Evolutionary conservation across 2,329 filamentous ascomycete species (phyloP), one percentile per base, ranked within the genome.

Genomic region (Penicillium hesseltinei): DNA sequence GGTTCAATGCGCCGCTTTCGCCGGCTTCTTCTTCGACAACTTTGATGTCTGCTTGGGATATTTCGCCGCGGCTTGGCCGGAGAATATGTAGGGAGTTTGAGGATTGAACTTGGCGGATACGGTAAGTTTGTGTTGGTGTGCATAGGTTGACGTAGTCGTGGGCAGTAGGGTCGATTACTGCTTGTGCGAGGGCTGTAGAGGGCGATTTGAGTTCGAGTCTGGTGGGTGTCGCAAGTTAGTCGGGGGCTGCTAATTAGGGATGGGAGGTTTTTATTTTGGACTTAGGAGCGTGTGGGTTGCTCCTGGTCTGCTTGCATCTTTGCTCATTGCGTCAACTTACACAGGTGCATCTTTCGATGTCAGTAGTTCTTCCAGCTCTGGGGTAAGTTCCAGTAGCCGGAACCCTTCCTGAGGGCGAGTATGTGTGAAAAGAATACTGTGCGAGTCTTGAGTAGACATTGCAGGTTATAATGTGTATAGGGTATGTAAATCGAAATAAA

Each of bases 71-170:
- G 55, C 77, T 77, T 5, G 80, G 78, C 49, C 74, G 74, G 25
- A 83, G 74, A 38, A 87, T 68, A 70, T 84, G 83, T 55, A 88
- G 77, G 36, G 82, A 84, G 63, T 88, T 88, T 27, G 85, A 87
- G 17, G 85, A 87, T 64, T 85, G 84, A 51, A 88, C 84, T 70
- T 88, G 84, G 63, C 84, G 84, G 51, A 88, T 73, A 57, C 81
- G 79, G 73, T 81, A 88, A 11, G 84, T 85, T 62, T 81, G 77
- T 53, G 76, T 75, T 10, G 77, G 73, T 2, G 83, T 86, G 73
- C 85, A 88, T 58, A 88, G 76, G 58, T 86, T 84, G 31, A 83
- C 81, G 56, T 76, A 77, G 44, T 77, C 72, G 49, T 66, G 67
- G 29, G 68, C 62, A 38, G 63, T 54, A 21, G 65, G 56, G n/a